Evolutionary conservation across 148 eudicot genomes (phyloP).

Genomic region (Arctostaphylos glauca): DNA sequence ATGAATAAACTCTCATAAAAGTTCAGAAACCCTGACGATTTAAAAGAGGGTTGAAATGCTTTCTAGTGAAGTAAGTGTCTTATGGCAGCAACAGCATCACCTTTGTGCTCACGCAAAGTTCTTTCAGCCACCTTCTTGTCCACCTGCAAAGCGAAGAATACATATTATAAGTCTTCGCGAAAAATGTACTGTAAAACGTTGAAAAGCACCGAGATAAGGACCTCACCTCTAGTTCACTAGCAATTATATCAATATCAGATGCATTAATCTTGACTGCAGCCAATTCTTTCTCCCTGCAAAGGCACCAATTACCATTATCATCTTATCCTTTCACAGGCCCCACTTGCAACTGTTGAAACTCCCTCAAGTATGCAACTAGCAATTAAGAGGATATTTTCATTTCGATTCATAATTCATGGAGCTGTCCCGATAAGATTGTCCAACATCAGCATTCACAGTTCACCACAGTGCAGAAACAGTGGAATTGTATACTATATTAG

Average conservation of each 20-base stretch:
- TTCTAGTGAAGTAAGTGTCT: conserved; percentile 53
- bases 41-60: not conserved
- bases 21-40: too few relatives aligned
- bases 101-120: conserved; percentile 91
- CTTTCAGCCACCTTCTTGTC: conserved; percentile 97
- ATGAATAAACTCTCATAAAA: too few relatives aligned
- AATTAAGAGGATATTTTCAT: too few relatives aligned
- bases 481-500: not conserved
- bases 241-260: conserved; percentile 81
- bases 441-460: not conserved
- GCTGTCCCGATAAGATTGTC: not conserved
- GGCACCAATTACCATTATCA: too few relatives aligned
- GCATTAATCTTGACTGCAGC: conserved; percentile 94
- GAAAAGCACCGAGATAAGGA: too few relatives aligned
- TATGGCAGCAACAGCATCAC: conserved; percentile 91
- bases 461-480: not conserved
- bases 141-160: too few relatives aligned
- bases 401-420: too few relatives aligned
- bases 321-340: too few relatives aligned
- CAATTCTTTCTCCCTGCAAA: conserved; percentile 80
- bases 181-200: too few relatives aligned
- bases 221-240: conserved; percentile 97
- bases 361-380: not conserved
- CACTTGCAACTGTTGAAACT: too few relatives aligned
- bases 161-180: too few relatives aligned